Percentiles rank a stretch among this genome's conserved stretches.
These are phyloP conservation scores for Pleurostoma richardsiae DNA, from an alignment of 2,329 filamentous ascomycete species.

Conservation along the genomic window DNA sequence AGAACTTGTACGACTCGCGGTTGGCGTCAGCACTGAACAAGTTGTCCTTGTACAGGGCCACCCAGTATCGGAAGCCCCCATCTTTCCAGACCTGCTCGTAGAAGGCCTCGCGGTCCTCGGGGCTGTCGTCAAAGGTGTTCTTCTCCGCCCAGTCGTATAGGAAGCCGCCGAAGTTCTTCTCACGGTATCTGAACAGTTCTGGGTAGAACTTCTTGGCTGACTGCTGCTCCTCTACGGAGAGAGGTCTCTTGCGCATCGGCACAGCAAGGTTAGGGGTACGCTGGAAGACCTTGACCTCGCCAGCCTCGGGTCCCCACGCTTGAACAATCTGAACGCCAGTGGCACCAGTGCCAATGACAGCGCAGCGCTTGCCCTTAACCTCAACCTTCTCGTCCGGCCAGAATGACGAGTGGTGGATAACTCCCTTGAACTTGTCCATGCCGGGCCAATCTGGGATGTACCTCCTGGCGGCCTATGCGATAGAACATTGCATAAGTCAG, in stretches of 20 bases:
- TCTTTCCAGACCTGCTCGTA: constrained; percentile 43
- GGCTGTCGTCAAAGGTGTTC: constrained; percentile 49
- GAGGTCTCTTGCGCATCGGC: constrained; percentile 49
- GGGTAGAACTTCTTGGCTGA: constrained; percentile 35
- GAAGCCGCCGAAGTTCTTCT: constrained; percentile 54
- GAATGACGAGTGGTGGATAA: constrained; percentile 54
- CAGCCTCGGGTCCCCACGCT: constrained; percentile 48
- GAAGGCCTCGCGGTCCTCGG: constrained; percentile 41
- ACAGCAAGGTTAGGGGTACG: constrained; percentile 62
- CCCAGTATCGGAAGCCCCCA: constrained; percentile 53
- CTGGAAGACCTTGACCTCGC: constrained; percentile 55
- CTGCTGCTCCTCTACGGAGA: constrained; percentile 47
- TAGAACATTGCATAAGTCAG: background rate
- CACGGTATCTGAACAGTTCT: constrained; percentile 46
- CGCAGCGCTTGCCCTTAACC: constrained; percentile 52
- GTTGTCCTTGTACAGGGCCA: constrained; percentile 48
- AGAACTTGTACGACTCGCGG: constrained; percentile 48
- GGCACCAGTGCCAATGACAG: constrained; percentile 60
- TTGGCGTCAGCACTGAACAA: constrained; percentile 41
- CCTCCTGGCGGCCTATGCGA: constrained; percentile 45
- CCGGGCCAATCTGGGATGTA: constrained; percentile 57
- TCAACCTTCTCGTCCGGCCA: constrained; percentile 55
- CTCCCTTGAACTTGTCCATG: constrained; percentile 54
- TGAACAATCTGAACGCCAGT: constrained; percentile 62
- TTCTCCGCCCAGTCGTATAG: constrained; percentile 49